Percentiles rank a stretch among this genome's conserved stretches.
phyloP scores from a whole-genome alignment of 805 yeast species.

The Hanseniaspora hatyaiensis region DNA sequence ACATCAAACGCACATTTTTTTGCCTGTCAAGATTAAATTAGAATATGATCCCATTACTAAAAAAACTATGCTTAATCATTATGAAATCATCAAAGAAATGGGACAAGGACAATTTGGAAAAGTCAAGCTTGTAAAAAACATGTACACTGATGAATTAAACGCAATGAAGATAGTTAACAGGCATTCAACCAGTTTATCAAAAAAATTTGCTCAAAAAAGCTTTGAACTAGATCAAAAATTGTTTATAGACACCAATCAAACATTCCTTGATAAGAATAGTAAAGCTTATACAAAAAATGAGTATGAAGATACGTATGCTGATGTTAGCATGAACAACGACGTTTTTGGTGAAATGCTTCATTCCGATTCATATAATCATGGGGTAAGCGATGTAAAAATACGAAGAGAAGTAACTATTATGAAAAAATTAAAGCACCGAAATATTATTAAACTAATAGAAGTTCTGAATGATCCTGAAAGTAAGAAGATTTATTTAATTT shows the following conservation, averaged over 20 bases:
- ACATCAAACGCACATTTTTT: conserved; percentile 30
- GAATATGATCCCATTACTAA: conserved; percentile 83
- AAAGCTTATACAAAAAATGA: not conserved
- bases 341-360: not conserved
- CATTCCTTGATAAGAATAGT: not conserved
- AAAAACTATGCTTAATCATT: conserved; percentile 73
- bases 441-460: conserved; percentile 76
- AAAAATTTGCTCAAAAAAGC: conserved; percentile 23
- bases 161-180: conserved; percentile 91
- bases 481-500: conserved; percentile 75
- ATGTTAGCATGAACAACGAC: conserved; percentile 15
- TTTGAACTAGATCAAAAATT: conserved; percentile 26
- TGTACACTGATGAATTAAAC: conserved; percentile 51
- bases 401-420: conserved; percentile 84
- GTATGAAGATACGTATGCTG: not conserved
- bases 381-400: conserved; percentile 55
- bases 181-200: conserved; percentile 45
- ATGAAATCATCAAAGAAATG: conserved; percentile 74
- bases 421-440: conserved; percentile 84
- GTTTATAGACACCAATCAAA: conserved; percentile 25
- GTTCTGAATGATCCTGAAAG: conserved; percentile 79
- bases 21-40: conserved; percentile 58
- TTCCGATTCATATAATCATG: conserved; percentile 2
- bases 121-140: conserved; percentile 78
- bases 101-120: conserved; percentile 99